Percentiles rank a stretch among this genome's conserved stretches.
These are phyloP conservation scores for Pistacia atlantica DNA, from an alignment of 345 rosid species.

Conservation along the genomic window DNA sequence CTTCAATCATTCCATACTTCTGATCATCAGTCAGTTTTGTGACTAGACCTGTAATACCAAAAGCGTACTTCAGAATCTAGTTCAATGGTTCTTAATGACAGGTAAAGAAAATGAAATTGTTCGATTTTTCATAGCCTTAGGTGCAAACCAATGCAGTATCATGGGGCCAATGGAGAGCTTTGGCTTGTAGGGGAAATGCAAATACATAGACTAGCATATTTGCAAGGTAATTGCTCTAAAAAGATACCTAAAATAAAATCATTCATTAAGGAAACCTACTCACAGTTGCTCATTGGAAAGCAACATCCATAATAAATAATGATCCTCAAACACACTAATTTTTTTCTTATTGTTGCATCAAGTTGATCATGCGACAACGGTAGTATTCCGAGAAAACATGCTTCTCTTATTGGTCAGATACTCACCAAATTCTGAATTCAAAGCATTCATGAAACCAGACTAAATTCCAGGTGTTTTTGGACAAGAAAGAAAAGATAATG, in stretches of 20 bases:
- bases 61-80: slow-evolving; percentile 23
- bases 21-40: slow-evolving; percentile 93
- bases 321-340: background rate
- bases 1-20: slow-evolving; percentile 99
- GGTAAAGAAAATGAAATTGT: background rate
- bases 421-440: background rate
- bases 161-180: background rate
- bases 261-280: background rate
- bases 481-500: background rate
- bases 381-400: background rate
- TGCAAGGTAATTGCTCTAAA: slow-evolving; percentile 1
- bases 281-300: background rate
- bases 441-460: background rate
- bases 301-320: background rate
- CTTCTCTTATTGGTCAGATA: background rate
- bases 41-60: slow-evolving; percentile 67
- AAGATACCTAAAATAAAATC: background rate
- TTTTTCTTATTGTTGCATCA: background rate
- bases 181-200: background rate
- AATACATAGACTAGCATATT: background rate
- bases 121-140: background rate
- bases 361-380: background rate
- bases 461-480: background rate
- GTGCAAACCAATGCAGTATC: slow-evolving; percentile 8
- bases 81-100: background rate